Percentiles rank a stretch among this genome's conserved stretches.
Evolutionary conservation across 1,284 basidiomycete genomes (phyloP).

Genomic region (Pyrrhoderma lamaoense): DNA sequence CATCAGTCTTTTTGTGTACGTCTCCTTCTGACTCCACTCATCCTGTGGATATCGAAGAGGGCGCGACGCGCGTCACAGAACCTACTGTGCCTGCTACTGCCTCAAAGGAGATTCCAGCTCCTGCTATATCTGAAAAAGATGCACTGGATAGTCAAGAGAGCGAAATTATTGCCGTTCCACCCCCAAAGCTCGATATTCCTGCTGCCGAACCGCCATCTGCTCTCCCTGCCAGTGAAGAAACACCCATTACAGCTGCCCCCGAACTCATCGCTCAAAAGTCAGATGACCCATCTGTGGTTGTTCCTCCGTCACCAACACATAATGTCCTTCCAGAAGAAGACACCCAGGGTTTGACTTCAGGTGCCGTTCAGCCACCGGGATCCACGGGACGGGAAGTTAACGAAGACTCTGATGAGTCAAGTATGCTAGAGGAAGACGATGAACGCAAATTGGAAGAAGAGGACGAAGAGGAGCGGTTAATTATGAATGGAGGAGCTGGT

Average conservation of each 20-base stretch:
- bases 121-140: constrained; percentile 18
- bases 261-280: constrained; percentile 20
- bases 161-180: constrained; percentile 10
- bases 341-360: constrained; percentile 60
- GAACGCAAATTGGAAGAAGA: constrained; percentile 44
- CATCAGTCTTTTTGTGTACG: constrained; percentile 29
- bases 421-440: constrained; percentile 40
- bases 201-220: not conserved
- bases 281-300: constrained; percentile 34
- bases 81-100: constrained; percentile 8
- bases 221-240: constrained; percentile 1
- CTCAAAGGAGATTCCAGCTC: constrained; percentile 3
- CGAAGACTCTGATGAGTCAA: constrained; percentile 39
- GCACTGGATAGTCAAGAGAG: not conserved
- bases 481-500: constrained; percentile 74
- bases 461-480: constrained; percentile 76
- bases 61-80: constrained; percentile 15
- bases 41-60: constrained; percentile 28
- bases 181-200: constrained; percentile 2
- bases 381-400: constrained; percentile 46
- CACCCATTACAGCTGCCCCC: constrained; percentile 14
- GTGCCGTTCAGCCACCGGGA: constrained; percentile 66
- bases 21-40: constrained; percentile 35
- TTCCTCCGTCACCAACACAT: constrained; percentile 50
- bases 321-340: constrained; percentile 35